Base-by-base conservation (phyloP, 495 filamentous ascomycete species). In the Hypoxylon intermedium region DNA sequence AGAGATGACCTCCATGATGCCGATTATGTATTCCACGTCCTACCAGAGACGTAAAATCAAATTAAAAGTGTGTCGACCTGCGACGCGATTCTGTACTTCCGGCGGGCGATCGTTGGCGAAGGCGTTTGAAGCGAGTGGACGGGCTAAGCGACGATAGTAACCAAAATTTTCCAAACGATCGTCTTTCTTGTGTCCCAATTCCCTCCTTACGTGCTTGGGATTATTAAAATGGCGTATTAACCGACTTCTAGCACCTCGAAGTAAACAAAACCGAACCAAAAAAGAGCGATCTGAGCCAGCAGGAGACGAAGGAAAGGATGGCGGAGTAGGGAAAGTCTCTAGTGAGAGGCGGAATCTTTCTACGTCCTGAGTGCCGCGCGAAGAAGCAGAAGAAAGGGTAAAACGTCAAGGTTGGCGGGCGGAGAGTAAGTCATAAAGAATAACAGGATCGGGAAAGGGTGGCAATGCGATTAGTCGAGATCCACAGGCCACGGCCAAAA, bases 251-350 rank as follows among this genome's bases (percentile, higher is more conserved):
- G 48, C 56, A 30, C 57, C 34, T 48, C 67, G 45, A 72, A 60
- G 58, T 75, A 62, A 60, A 72, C 44, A 67, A 67, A 65, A 71
- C 65, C 62, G 56, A 74, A 66, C 70, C 57, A 79, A 38, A 33
- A 82, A 80, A 75, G 75, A 82, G 74, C 67, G 77, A 74, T 81
- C 81, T 83, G 81, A 83, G 73, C 81, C 81, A 83, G 81, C 81
- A 83, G 81, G 71, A 74, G 66, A 73, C 73, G 68, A 80, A 71
- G 46, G 61, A 73, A 76, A 68, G 70, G 68, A 72, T 67, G 66
- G 69, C 52, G 72, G 70, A 66, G 74, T 75, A 77, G 67, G 31
- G 66, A 72, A 72, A 60, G 67, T 67, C 68, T 68, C 68, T 42
- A 60, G 62, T 58, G 59, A 46, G 61, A 60, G 46, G 62, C 55